A percentile compares a stretch with the other conserved stretches of the same genome.
Evolutionary conservation across 179 eudicot genomes (phyloP).

Genomic region (Patellifolia procumbens): DNA sequence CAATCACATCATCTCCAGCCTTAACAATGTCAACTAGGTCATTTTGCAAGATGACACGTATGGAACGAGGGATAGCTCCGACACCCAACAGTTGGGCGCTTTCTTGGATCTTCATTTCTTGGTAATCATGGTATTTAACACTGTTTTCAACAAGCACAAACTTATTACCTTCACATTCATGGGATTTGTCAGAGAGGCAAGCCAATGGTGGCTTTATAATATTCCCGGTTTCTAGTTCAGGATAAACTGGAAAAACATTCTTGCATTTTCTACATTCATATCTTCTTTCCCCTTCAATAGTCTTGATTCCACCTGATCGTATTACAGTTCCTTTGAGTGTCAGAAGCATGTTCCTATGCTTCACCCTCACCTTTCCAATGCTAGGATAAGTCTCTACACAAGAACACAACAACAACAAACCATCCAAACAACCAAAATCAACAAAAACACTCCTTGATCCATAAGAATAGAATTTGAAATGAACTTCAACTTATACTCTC

Average conservation of each 20-base stretch:
- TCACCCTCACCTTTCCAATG: constrained; percentile 88
- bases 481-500: not conserved
- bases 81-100: constrained; percentile 87
- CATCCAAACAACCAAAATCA: constrained; percentile 4
- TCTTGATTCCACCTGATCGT: constrained; percentile 83
- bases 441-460: not conserved
- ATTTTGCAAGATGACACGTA: constrained; percentile 79
- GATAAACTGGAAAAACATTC: constrained; percentile 63
- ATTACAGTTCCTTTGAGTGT: constrained; percentile 90
- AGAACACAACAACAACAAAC: constrained; percentile 29
- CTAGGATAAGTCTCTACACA: constrained; percentile 75
- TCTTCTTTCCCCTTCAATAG: constrained; percentile 83
- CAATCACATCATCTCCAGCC: constrained; percentile 94
- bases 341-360: constrained; percentile 80
- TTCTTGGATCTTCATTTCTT: constrained; percentile 96
- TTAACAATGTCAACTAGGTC: constrained; percentile 94
- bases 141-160: constrained; percentile 58
- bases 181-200: constrained; percentile 57
- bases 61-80: constrained; percentile 94
- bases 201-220: constrained; percentile 54
- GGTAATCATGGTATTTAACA: constrained; percentile 77
- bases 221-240: constrained; percentile 81
- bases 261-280: constrained; percentile 79
- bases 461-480: no score
- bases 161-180: constrained; percentile 53